Conservation (phyloP, 805 yeast genomes). For the Saccharomycopsis sp. region DNA sequence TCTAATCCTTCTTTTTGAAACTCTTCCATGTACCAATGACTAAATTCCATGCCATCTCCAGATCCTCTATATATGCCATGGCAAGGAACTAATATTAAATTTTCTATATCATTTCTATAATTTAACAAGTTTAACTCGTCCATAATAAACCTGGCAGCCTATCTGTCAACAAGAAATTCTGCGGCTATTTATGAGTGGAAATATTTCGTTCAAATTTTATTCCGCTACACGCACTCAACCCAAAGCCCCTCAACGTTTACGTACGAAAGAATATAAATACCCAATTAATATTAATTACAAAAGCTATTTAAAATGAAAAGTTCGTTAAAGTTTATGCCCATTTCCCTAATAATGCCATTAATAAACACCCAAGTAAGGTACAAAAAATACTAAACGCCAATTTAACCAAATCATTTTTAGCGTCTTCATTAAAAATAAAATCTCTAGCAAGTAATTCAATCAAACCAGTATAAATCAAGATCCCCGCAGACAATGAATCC, state of each 20-base stretch:
- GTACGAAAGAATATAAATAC: no score
- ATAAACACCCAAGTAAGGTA: conserved; percentile 51
- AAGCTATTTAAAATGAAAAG: no score
- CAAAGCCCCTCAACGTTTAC: no score
- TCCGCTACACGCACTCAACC: no score
- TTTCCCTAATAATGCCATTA: conserved; percentile 70
- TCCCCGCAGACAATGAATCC: conserved; percentile 67
- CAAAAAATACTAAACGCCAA: conserved; percentile 36
- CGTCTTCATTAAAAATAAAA: conserved; percentile 39
- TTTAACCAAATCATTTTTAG: conserved; percentile 36
- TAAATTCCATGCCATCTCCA: conserved; percentile 36
- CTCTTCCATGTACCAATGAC: conserved; percentile 61
- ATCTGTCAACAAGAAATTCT: no score
- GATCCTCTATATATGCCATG: conserved; percentile 20
- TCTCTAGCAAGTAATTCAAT: conserved; percentile 75
- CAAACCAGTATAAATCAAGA: conserved; percentile 62
- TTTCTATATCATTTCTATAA: background rate
- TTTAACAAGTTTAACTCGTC: no score
- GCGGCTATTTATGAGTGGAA: no score
- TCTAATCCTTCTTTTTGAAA: conserved; percentile 69
- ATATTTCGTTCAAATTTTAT: no score
- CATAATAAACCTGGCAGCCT: no score
- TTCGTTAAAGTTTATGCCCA: conserved; percentile 58
- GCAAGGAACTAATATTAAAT: conserved; percentile 18
- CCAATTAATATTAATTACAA: no score